These are phyloP conservation scores for Rhizopogon vulgaris DNA, from an alignment of 768 basidiomycete species.

Conservation along the genomic window DNA sequence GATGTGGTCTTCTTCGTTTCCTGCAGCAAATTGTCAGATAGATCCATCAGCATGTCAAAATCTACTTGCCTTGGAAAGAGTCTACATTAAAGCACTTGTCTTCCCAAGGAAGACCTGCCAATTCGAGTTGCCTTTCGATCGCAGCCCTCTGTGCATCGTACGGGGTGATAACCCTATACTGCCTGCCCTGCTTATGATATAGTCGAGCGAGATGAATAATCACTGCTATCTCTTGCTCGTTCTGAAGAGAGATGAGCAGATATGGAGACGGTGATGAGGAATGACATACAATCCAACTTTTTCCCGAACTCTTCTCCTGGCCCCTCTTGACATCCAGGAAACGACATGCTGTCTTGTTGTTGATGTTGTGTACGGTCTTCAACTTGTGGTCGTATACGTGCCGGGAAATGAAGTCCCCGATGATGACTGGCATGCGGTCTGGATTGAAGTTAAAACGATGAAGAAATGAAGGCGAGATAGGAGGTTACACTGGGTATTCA, in stretches of 20 bases:
- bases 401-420: slow-evolving; percentile 65
- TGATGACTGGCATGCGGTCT: slow-evolving; percentile 82
- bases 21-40: slow-evolving; percentile 30
- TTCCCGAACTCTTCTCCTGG: slow-evolving; percentile 17
- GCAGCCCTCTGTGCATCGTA: slow-evolving; percentile 64
- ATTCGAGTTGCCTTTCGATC: slow-evolving; percentile 52
- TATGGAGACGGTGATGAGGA: background rate
- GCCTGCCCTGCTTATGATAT: slow-evolving; percentile 38
- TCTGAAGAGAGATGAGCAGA: slow-evolving; percentile 34
- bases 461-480: background rate
- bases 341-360: slow-evolving; percentile 24
- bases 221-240: slow-evolving; percentile 45
- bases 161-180: slow-evolving; percentile 69
- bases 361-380: slow-evolving; percentile 45
- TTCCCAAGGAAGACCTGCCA: slow-evolving; percentile 41
- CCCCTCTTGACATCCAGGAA: slow-evolving; percentile 36
- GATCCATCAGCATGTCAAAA: background rate
- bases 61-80: slow-evolving; percentile 64
- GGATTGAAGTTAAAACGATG: slow-evolving; percentile 5
- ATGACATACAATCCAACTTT: slow-evolving; percentile 24
- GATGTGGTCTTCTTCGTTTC: slow-evolving; percentile 76
- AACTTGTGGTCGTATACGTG: slow-evolving; percentile 57
- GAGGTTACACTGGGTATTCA: slow-evolving; percentile 68
- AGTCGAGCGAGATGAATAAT: slow-evolving; percentile 48
- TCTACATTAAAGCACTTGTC: slow-evolving; percentile 75